These are phyloP conservation scores for Acanthamoeba triangularis DNA, from an alignment of 208 protist genomes.

Conservation along the genomic window DNA sequence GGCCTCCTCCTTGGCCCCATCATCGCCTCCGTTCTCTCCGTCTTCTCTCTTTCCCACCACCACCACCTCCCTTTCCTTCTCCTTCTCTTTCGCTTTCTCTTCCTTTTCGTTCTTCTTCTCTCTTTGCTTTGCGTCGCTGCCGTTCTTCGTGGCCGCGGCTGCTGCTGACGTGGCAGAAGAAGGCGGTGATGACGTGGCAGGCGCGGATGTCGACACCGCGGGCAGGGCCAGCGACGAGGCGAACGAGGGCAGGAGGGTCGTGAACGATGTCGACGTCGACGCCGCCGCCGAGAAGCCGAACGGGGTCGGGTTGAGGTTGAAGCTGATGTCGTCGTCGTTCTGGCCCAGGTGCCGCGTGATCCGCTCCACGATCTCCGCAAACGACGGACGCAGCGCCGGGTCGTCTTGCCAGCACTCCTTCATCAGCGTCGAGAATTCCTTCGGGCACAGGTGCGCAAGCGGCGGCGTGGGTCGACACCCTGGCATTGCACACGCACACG, in stretches of 20 bases:
- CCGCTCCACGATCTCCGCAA: conserved; percentile 54
- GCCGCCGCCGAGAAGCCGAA: not conserved
- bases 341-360: conserved; percentile 18
- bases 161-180: too few relatives aligned
- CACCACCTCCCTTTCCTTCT: not conserved
- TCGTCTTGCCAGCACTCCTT: conserved; percentile 42
- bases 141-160: not conserved
- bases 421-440: conserved; percentile 51
- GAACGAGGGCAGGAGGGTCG: not conserved
- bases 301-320: not conserved
- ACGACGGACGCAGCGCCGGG: conserved; percentile 42
- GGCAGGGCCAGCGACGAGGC: too few relatives aligned
- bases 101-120: not conserved
- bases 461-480: conserved; percentile 53
- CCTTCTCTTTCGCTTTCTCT: not conserved
- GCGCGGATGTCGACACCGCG: not conserved
- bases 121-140: not conserved
- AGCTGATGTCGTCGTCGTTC: conserved; percentile 23
- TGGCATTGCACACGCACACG: not conserved
- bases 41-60: not conserved
- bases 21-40: not conserved
- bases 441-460: not conserved
- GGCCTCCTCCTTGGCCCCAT: not conserved
- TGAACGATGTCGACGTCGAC: not conserved
- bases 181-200: too few relatives aligned